Evolutionary conservation across 805 yeast species (phyloP).

Genomic region (Ogataea pignaliae): DNA sequence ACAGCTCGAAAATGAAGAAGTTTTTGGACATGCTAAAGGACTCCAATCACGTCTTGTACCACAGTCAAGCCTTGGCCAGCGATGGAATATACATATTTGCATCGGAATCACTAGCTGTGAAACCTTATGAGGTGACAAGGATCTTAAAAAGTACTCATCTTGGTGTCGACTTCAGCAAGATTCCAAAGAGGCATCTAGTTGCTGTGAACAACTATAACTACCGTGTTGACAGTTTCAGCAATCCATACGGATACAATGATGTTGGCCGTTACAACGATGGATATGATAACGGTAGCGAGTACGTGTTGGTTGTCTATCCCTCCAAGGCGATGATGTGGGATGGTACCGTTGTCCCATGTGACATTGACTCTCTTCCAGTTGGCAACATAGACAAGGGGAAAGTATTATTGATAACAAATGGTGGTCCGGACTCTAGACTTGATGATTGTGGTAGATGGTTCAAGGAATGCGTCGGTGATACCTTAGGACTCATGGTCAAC

Average conservation of each 20-base stretch:
- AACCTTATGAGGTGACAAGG: conserved; percentile 39
- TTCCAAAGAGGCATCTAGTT: conserved; percentile 30
- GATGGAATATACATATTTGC: conserved; percentile 81
- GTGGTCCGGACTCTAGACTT: conserved; percentile 54
- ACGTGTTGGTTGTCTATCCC: conserved; percentile 70
- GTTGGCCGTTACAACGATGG: conserved; percentile 4
- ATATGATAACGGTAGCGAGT: conserved; percentile 36
- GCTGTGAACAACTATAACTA: conserved; percentile 27
- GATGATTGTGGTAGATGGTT: conserved; percentile 54
- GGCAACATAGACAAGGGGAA: conserved; percentile 65
- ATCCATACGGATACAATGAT: conserved; percentile 4
- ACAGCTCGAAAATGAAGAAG: conserved; percentile 42
- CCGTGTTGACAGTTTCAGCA: conserved; percentile 12
- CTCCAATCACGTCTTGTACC: conserved; percentile 71
- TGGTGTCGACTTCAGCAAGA: conserved; percentile 44
- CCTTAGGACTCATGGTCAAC: conserved; percentile 49
- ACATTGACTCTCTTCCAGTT: conserved; percentile 41
- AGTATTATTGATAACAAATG: conserved; percentile 62
- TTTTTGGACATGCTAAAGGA: conserved; percentile 57
- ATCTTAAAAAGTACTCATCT: conserved; percentile 43
- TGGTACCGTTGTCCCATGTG: conserved; percentile 63
- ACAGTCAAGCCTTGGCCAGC: conserved; percentile 59
- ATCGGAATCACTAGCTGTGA: conserved; percentile 47
- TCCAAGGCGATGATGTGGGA: conserved; percentile 89
- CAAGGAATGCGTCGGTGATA: conserved; percentile 51